Evolutionary conservation across 768 basidiomycete species (phyloP).

Genomic region (Pleurotus giganteus): DNA sequence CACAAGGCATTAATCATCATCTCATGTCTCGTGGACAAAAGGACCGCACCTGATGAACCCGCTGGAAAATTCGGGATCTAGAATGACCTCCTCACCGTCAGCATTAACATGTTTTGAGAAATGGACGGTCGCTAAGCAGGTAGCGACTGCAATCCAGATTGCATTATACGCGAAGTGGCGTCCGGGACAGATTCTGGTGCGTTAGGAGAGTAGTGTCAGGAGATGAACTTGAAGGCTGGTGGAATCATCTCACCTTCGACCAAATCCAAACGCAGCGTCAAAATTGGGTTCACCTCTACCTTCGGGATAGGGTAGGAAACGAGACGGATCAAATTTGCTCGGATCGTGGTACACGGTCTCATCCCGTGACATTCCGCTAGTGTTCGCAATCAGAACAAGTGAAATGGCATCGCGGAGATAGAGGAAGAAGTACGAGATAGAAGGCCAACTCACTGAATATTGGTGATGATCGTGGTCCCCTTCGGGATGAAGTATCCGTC

Average conservation of each 20-base stretch:
- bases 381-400: neutral
- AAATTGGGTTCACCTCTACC: constrained; percentile 18
- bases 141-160: neutral
- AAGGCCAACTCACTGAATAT: constrained; percentile 15
- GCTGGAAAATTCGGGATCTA: neutral
- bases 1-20: no score
- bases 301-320: constrained; percentile 24
- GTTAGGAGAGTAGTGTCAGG: neutral
- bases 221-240: neutral
- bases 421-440: no score
- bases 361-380: constrained; percentile 28
- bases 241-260: constrained; percentile 24
- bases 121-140: neutral
- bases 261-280: constrained; percentile 32
- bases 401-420: no score
- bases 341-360: constrained; percentile 27
- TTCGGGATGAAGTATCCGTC: constrained; percentile 22
- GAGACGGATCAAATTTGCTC: constrained; percentile 20
- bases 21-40: no score
- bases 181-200: neutral
- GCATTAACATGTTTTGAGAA: neutral
- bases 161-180: neutral
- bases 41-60: neutral
- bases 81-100: neutral
- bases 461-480: constrained; percentile 17